Evolutionary conservation across 495 filamentous ascomycete species (phyloP), one percentile per base, ranked within the genome.

Genomic region (Astrothelium macrocarpum): DNA sequence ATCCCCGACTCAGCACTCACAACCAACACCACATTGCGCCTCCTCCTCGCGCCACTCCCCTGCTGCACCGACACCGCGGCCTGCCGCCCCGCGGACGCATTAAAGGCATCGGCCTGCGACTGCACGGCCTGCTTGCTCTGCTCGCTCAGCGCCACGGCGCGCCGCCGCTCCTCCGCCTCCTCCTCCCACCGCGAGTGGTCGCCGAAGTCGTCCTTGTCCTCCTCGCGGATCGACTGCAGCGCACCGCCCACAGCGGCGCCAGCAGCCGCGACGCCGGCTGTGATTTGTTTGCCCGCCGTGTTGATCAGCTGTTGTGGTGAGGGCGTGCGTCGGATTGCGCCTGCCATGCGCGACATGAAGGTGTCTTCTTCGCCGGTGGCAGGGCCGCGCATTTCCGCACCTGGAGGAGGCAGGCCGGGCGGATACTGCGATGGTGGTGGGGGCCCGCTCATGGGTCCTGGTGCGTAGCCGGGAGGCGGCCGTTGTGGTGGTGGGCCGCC

Each of bases 251-350:
- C 77, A n/a, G 87, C 90, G 23, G 86, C 86, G 7, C 90, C 89
- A n/a, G 90, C 90, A 29, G 91, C 91, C 10, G 89, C 87, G 64
- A 96, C 78, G 0, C 91, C 87, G 12, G 90, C 90, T 0, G 81
- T 84, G 26, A 95, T 87, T 59, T 81, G 86, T 72, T 85, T 86
- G 70, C 84, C 85, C 1, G 90, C 90, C 32, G 82, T 85, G 71
- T 93, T 89, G 65, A 92, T 82, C 64, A 95, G 82, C 74, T 95
- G 89, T 71, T 95, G 90, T 29, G 92, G 92, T 70, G 90, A 95
- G 11, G 92, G 90, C 4, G 91, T 94, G 60, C 91, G 84, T 68
- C 89, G 84, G 72, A 95, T 76, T n/a, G 88, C 89, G 63, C 88
- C 89, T 61, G 88, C 85, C 80, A 95, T 87, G 58, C 87, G 87